Percentiles rank a stretch among this genome's conserved stretches.
These are phyloP conservation scores for Colletotrichum musicola DNA, from an alignment of 2,329 filamentous ascomycete genomes.

Conservation along the genomic window DNA sequence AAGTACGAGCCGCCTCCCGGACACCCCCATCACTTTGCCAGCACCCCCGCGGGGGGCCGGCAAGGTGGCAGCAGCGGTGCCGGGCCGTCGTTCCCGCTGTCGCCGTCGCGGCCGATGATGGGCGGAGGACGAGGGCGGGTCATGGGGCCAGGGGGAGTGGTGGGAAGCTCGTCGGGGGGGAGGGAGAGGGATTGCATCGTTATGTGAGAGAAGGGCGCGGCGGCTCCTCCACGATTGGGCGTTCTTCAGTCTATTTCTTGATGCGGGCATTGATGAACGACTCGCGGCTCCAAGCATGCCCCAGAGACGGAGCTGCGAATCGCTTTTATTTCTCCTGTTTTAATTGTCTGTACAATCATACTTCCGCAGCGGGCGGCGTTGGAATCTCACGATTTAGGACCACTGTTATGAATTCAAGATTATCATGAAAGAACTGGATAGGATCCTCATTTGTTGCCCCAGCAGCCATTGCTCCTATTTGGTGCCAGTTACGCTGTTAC, in stretches of 20 bases:
- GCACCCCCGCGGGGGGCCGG: slow-evolving; percentile 47
- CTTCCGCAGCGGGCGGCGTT: slow-evolving; percentile 26
- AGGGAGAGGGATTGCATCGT: slow-evolving; percentile 58
- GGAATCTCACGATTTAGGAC: slow-evolving; percentile 19
- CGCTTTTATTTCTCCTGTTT: no score
- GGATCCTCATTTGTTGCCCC: no score
- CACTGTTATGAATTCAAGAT: slow-evolving; percentile 21
- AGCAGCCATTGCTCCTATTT: not conserved
- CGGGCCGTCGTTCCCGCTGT: slow-evolving; percentile 29
- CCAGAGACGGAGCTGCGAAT: not conserved
- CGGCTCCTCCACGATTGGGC: slow-evolving; percentile 16
- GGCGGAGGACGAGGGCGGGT: slow-evolving; percentile 32
- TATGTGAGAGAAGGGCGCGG: slow-evolving; percentile 53
- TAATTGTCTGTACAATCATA: slow-evolving; percentile 9
- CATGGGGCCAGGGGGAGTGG: slow-evolving; percentile 30
- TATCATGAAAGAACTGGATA: not conserved
- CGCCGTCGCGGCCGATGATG: slow-evolving; percentile 27
- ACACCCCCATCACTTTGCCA: slow-evolving; percentile 62
- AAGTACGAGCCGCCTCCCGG: slow-evolving; percentile 66
- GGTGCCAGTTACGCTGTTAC: not conserved
- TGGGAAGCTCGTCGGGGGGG: slow-evolving; percentile 31
- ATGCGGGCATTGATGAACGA: slow-evolving; percentile 1
- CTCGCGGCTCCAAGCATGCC: not conserved
- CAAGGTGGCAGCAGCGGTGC: slow-evolving; percentile 20
- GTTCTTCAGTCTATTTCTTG: slow-evolving; percentile 3